Percentiles rank a stretch among this genome's conserved stretches.
Evolutionary conservation across 139 green algal species (phyloP).

Genomic region (Closterium sp.): DNA sequence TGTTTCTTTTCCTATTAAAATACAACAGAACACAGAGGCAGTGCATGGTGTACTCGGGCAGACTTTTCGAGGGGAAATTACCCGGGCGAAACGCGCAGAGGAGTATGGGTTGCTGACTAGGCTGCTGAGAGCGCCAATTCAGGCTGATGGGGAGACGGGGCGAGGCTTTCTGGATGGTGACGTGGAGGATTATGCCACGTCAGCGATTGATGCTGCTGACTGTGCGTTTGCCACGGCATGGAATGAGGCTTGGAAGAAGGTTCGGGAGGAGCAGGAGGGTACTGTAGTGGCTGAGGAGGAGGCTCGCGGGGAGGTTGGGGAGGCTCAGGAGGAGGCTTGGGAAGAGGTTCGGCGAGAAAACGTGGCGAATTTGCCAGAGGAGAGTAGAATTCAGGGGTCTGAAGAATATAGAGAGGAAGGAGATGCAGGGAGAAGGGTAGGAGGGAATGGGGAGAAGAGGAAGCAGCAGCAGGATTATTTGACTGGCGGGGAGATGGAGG

Average conservation of each 20-base stretch:
- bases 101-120: not conserved
- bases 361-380: too few species aligned
- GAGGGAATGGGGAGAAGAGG: not conserved
- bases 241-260: not conserved
- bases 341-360: too few species aligned
- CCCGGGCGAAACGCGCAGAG: not conserved
- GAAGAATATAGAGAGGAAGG: too few species aligned
- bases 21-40: not conserved
- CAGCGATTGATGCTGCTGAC: not conserved
- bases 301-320: not conserved
- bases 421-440: too few species aligned
- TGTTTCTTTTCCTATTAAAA: not conserved
- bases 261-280: not conserved
- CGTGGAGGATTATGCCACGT: constrained; percentile 6
- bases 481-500: not conserved
- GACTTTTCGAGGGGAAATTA: constrained; percentile 9
- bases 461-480: not conserved
- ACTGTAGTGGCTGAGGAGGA: not conserved
- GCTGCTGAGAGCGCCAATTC: constrained; percentile 6
- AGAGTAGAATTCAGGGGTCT: too few species aligned
- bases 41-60: constrained; percentile 25
- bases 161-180: constrained; percentile 28
- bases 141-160: constrained; percentile 17
- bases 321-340: not conserved
- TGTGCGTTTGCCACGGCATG: not conserved